Evolutionary conservation across 768 basidiomycete genomes (phyloP).

Genomic region (Sistotremastrum niveocremeum): DNA sequence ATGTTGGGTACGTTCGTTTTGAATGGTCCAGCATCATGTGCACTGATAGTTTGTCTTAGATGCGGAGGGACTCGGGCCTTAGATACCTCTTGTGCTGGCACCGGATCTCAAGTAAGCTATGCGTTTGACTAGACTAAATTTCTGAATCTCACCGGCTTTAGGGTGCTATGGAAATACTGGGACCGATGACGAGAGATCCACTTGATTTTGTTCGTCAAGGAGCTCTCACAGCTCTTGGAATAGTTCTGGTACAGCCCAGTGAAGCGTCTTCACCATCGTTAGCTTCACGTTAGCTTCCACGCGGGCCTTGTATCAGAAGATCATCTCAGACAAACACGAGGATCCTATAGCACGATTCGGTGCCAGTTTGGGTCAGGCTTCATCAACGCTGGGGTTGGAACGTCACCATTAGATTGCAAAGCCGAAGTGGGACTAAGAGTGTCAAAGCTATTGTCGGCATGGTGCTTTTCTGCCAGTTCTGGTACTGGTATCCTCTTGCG

Average conservation of each 20-base stretch:
- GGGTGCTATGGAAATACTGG: constrained; percentile 92
- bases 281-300: too few species aligned
- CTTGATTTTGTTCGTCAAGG: constrained; percentile 99
- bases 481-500: constrained; percentile 99
- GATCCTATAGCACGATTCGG: constrained; percentile 98
- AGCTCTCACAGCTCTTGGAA: constrained; percentile 87
- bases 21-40: too few species aligned
- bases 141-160: too few species aligned
- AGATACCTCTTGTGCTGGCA: constrained; percentile 95
- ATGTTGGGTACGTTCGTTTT: too few species aligned
- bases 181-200: constrained; percentile 96
- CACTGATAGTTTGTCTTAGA: too few species aligned
- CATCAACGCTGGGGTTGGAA: constrained; percentile 98
- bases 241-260: constrained; percentile 94
- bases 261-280: constrained; percentile 80
- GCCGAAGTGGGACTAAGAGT: constrained; percentile 83
- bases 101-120: constrained; percentile 67
- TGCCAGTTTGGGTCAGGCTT: constrained; percentile 88
- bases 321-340: constrained; percentile 93
- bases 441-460: constrained; percentile 96
- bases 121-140: too few species aligned
- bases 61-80: constrained; percentile 94
- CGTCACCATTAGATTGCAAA: constrained; percentile 87
- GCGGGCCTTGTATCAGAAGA: constrained; percentile 78
- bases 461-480: constrained; percentile 96